phyloP scores from a whole-genome alignment of 306 rosid genomes.

The Coriaria nepalensis region DNA sequence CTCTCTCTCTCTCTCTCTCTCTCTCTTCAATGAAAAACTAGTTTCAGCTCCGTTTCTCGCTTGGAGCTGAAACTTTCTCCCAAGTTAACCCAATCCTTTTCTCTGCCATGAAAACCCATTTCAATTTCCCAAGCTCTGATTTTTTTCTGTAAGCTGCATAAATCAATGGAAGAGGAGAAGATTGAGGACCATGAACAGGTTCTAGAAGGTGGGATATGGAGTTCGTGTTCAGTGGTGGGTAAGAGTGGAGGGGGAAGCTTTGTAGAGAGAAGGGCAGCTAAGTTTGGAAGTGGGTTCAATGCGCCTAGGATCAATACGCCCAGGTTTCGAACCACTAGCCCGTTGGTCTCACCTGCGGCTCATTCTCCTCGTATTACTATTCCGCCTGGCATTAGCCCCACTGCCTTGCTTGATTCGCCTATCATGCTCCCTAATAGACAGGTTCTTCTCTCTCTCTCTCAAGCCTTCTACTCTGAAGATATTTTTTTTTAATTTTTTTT shows the following conservation, averaged over 20 bases:
- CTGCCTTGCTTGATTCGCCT: constrained; percentile 64
- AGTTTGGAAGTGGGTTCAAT: constrained; percentile 35
- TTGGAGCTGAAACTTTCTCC: too few species aligned
- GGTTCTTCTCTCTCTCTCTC: constrained; percentile 16
- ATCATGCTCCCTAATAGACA: constrained; percentile 59
- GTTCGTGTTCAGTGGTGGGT: constrained; percentile 4
- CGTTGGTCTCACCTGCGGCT: constrained; percentile 21
- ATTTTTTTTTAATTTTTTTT: too few species aligned
- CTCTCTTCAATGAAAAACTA: too few species aligned
- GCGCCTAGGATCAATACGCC: constrained; percentile 40
- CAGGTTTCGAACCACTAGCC: constrained; percentile 19
- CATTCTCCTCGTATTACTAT: constrained; percentile 46
- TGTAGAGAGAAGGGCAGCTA: constrained; percentile 49
- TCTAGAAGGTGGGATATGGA: neutral
- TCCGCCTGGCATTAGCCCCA: constrained; percentile 62
- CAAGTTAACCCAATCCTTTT: too few species aligned
- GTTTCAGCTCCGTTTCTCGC: too few species aligned
- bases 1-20: too few species aligned
- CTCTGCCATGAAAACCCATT: too few species aligned
- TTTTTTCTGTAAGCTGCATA: too few species aligned
- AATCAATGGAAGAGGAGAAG: neutral
- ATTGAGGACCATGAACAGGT: neutral
- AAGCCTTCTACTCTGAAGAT: too few species aligned
- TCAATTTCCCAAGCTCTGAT: too few species aligned
- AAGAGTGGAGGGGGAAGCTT: constrained; percentile 18